These are phyloP conservation scores for Circinella umbellata DNA, from an alignment of 371 early-diverging fungal genomes.

Conservation along the genomic window DNA sequence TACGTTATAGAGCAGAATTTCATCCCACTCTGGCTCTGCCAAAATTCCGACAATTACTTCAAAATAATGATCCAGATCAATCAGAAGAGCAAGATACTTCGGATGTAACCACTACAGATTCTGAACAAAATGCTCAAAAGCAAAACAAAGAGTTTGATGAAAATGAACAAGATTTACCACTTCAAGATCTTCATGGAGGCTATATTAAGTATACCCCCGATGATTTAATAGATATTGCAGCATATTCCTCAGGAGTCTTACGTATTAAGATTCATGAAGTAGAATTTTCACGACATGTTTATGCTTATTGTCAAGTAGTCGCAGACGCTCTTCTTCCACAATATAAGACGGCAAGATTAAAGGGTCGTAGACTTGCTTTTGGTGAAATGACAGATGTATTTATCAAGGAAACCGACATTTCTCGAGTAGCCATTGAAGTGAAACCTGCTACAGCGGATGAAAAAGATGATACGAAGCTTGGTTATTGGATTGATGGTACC, in stretches of 20 bases:
- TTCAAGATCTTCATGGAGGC: constrained; percentile 33
- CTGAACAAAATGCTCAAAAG: not conserved
- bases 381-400: constrained; percentile 56
- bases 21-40: constrained; percentile 64
- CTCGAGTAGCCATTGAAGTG: constrained; percentile 57
- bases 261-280: constrained; percentile 48
- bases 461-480: constrained; percentile 35
- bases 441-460: constrained; percentile 31
- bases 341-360: constrained; percentile 35
- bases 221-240: constrained; percentile 38
- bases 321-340: constrained; percentile 41
- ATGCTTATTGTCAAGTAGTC: constrained; percentile 43
- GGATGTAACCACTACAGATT: not conserved
- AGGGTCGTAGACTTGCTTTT: constrained; percentile 34
- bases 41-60: constrained; percentile 21
- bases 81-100: constrained; percentile 16
- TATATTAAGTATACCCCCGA: constrained; percentile 49
- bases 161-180: constrained; percentile 7
- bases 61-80: constrained; percentile 18
- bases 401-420: constrained; percentile 65
- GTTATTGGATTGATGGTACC: constrained; percentile 44
- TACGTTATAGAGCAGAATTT: constrained; percentile 70
- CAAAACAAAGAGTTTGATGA: not conserved
- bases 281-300: constrained; percentile 20
- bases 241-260: constrained; percentile 39